Percentiles rank a stretch among this genome's conserved stretches.
These are phyloP conservation scores for Acanthamoeba lenticulata DNA, from an alignment of 208 protist species.

Conservation along the genomic window DNA sequence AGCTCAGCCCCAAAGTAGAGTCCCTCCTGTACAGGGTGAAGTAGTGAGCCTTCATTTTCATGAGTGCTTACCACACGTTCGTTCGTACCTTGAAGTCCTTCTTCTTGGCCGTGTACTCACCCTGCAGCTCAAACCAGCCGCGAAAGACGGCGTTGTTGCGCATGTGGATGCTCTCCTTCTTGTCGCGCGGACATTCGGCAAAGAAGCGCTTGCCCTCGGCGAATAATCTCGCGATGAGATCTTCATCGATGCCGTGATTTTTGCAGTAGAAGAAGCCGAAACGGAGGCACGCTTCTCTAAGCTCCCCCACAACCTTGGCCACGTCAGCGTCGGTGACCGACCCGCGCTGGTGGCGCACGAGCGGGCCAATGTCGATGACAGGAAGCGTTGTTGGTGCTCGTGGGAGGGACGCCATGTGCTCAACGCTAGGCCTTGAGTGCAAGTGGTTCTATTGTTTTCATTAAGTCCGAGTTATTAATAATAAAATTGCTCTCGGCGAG, in stretches of 20 bases:
- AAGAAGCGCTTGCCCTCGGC: conserved; percentile 38
- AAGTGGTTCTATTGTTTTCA: too few species aligned
- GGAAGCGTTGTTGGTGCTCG: not conserved
- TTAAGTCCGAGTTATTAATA: not conserved
- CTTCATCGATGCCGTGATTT: not conserved
- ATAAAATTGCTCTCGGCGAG: too few species aligned
- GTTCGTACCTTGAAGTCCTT: conserved; percentile 20
- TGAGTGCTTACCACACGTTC: too few species aligned
- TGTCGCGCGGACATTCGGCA: not conserved
- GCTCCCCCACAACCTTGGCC: not conserved
- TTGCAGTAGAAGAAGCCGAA: conserved; percentile 30
- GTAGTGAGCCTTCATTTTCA: too few species aligned
- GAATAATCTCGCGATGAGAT: not conserved
- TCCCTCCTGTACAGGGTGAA: conserved; percentile 15
- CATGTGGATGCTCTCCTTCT: conserved; percentile 52
- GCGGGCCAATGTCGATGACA: not conserved
- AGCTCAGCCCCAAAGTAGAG: conserved; percentile 53
- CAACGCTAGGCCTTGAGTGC: too few species aligned
- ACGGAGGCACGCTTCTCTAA: not conserved
- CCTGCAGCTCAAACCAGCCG: conserved; percentile 18
- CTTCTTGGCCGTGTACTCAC: conserved; percentile 40
- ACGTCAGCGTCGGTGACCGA: not conserved
- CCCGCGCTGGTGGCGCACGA: not conserved
- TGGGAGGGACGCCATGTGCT: too few species aligned
- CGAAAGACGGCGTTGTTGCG: conserved; percentile 38